Evolutionary conservation across 345 rosid genomes (phyloP), one percentile per base, ranked within the genome.

Genomic region (Eucalyptus fibrosa): DNA sequence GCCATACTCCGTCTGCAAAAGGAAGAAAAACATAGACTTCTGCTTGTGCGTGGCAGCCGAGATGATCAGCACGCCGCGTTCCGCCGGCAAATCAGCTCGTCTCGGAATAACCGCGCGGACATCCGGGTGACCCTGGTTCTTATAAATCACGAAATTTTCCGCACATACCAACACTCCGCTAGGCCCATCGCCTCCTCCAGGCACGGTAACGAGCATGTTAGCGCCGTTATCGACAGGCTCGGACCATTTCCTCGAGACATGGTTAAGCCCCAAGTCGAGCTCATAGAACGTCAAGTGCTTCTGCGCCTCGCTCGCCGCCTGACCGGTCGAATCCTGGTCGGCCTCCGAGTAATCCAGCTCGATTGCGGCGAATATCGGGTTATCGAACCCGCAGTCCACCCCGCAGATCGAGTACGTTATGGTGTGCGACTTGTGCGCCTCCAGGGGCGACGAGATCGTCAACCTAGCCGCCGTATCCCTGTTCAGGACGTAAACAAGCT

Each of bases 161-260:
- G 99, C 99, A 47, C 99, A 98, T 85, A 98, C 98, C 90, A 98
- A 50, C 91, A 97, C 98, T 67, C 99, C 99, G 88, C 99, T 98
- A 0, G 99, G 99, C 34, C 99, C 99, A 92, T 97, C 99, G 24
- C 94, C 96, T 62, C 98, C 99, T 86, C 99, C 99, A n/a, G 99
- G 99, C 17, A 98, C 99, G 2, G 98, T 97, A 90, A 98, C 99
- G 77, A 98, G 96, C 98, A 97, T 93, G 89, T 98, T 97, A 14
- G 99, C 99, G n/a, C 98, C 99, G 87, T 96, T 97, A 87, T 98
- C 99, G 88, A 98, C 99, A 6, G 95, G 94, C 72, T 98, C 99
- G 2, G 99, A 96, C 99, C 99, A 98, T 90, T 97, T 98, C 89
- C 99, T 92, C 37, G 99, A 98, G 5, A 98, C 99, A 89, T 98